Conservation (phyloP, 2,329 filamentous ascomycete species). For the Peltaster fructicola region DNA sequence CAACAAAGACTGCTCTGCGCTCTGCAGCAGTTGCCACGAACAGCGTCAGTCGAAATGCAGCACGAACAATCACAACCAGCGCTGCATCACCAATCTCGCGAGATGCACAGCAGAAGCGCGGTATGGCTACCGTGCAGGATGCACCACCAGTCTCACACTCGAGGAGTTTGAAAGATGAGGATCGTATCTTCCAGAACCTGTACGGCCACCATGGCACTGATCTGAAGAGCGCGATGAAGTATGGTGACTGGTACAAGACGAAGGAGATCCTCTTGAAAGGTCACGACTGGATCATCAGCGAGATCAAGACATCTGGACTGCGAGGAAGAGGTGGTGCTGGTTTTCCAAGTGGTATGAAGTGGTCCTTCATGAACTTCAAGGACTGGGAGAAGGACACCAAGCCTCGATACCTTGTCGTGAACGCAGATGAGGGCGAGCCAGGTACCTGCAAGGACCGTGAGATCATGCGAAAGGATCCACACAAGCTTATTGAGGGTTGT, state of each 20-base stretch:
- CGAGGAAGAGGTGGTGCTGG: conserved; percentile 92
- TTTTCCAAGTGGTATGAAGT: conserved; percentile 97
- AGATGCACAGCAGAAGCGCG: conserved; percentile 38
- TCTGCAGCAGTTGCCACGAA: conserved; percentile 10
- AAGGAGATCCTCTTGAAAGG: conserved; percentile 97
- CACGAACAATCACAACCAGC: conserved; percentile 17
- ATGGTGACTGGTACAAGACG: conserved; percentile 98
- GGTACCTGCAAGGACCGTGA: conserved; percentile 99
- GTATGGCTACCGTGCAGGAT: conserved; percentile 44
- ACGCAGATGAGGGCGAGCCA: conserved; percentile 95
- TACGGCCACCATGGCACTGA: conserved; percentile 87
- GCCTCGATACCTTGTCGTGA: conserved; percentile 92
- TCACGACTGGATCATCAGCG: conserved; percentile 95
- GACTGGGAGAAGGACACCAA: conserved; percentile 97
- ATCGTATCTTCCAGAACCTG: conserved; percentile 97
- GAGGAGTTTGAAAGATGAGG: conserved; percentile 84
- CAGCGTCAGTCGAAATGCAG: conserved; percentile 11
- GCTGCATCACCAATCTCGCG: conserved; percentile 8
- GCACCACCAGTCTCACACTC: conserved; percentile 45
- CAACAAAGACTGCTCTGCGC: conserved; percentile 14
- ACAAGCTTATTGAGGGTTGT: conserved; percentile 97
- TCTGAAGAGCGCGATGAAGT: conserved; percentile 87
- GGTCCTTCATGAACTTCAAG: conserved; percentile 98
- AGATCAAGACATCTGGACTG: conserved; percentile 91
- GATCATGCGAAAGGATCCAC: conserved; percentile 99